Evolutionary conservation across 208 protist genomes (phyloP), one percentile per base, ranked within the genome.

Genomic region (Leishmania tarentolae): DNA sequence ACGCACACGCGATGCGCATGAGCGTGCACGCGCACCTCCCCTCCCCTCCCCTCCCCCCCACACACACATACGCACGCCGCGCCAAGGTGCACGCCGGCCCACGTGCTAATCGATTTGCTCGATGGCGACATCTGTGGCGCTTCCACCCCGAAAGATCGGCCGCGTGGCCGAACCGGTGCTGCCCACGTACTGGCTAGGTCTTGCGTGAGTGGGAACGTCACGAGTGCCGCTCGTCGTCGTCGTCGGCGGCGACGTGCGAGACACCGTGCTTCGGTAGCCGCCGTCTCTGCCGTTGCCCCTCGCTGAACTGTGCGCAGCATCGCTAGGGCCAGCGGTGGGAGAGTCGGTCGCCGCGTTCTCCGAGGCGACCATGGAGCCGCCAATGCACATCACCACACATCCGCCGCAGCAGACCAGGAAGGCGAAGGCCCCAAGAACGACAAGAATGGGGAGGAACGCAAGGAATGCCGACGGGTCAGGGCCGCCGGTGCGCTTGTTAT

Each of bases 381-480:
- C 73, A n/a, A 81, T 70, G 44, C 83, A 86, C 59, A 81, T 70
- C 28, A 82, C 40, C 3, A 75, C 50, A 47, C 83, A 86, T 2
- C 78, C 73, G 46, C 72, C 78, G 46, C 78, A 89, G 76, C 80
- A 88, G 15, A 83, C 56, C 8, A 86, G 21, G 28, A 92, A 47
- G 40, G 84, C 40, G 13, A 80, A 40, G 21, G 86, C 44, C 31
- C 73, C 81, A 3, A 91, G 74, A 19, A 85, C 35, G 9, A 87
- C 35, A 47, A 91, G 74, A n/a, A 93, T 65, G 6, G 91, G 91
- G 42, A 94, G 69, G 57, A 89, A 82, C 15, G 83, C 79, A 2
- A 87, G 59, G 71, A 87, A 79, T 24, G 84, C 85, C 15, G 87
- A 88, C 3, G 91, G 88, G 76, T 92, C 77, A 13, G 82, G 68